Base-by-base conservation (phyloP, 768 basidiomycete species). In the Hygrophoropsis aurantiaca region DNA sequence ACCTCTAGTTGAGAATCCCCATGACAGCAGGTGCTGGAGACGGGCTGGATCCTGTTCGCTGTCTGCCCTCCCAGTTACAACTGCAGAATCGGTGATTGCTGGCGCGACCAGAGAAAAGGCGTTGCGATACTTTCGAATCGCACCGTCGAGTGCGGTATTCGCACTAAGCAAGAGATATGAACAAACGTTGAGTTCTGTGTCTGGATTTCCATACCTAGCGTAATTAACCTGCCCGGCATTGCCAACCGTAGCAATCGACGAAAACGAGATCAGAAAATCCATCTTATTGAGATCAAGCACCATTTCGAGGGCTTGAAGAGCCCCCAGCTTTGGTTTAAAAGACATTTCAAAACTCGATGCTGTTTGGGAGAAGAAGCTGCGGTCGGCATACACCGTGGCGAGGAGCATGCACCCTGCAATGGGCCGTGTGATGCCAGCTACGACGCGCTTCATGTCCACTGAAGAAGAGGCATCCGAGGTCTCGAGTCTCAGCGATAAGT, bases 171-270 rank as follows among this genome's bases (percentile, higher is more conserved):
- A 41, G 15, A 38, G 13, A n/a, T n/a, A n/a, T n/a, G n/a, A n/a
- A n/a, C n/a, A n/a, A n/a, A 11, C 32, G 21, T 37, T n/a, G 25
- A 24, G n/a, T n/a, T n/a, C 11, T 23, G 13, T 24, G 2, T 20
- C 13, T 13, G 13, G 13, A n/a, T n/a, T n/a, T n/a, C n/a, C 47
- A 47, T 37, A 69, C 67, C 59, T 58, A 7, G 66, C 59, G 50
- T 73, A 73, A 44, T 72, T 74, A 0, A 68, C 61, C 50, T 74
- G 72, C 2, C 71, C 72, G 15, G 57, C 54, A 40, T 52, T 61
- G 10, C 72, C 72, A 51, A 70, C 67, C 13, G 38, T 51, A 2
- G 64, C 49, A 21, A 38, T 21, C 1, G 70, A 69, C 0, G 69
- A 68, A 33, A 70, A 61, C 2, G 60, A 51, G 37, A 73, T 51